Percentiles rank a stretch among this genome's conserved stretches.
These are phyloP conservation scores for Citrus glauca DNA, from an alignment of 345 rosid species.

Conservation along the genomic window DNA sequence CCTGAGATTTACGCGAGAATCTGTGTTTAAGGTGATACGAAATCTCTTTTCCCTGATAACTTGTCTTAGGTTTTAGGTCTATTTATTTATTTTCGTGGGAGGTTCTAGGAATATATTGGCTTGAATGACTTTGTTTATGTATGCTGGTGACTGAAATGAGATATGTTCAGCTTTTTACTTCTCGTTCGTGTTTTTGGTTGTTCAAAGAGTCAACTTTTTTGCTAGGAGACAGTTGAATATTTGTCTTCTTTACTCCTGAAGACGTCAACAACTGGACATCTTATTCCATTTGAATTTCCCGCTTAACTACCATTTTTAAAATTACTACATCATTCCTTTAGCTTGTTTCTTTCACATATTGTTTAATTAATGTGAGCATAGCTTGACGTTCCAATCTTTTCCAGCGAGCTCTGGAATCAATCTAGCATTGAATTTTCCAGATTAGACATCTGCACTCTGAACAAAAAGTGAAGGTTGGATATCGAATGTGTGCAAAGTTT, in stretches of 20 bases:
- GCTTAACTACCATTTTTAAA: neutral
- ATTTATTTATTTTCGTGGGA: too few species aligned
- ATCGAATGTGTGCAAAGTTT: neutral
- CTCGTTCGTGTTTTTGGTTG: neutral
- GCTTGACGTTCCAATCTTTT: conserved; percentile 11
- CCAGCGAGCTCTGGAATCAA: conserved; percentile 15
- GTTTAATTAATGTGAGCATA: conserved; percentile 12
- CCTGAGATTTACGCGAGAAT: conserved; percentile 19
- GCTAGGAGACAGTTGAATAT: conserved; percentile 3
- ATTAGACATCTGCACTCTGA: conserved; percentile 12
- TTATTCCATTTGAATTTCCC: neutral
- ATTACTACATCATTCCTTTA: neutral
- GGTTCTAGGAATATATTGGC: neutral
- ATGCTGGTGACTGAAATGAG: neutral
- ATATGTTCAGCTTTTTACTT: neutral
- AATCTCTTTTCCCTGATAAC: neutral
- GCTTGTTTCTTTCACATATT: neutral
- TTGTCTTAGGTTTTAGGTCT: neutral
- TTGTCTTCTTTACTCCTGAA: neutral
- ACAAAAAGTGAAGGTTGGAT: conserved; percentile 13
- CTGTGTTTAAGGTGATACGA: conserved; percentile 20
- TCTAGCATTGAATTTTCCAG: conserved; percentile 3
- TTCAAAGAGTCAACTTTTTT: neutral
- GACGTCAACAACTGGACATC: neutral
- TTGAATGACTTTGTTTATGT: neutral